Conservation (phyloP, 805 yeast genomes). For the Saturnispora ahearnii region DNA sequence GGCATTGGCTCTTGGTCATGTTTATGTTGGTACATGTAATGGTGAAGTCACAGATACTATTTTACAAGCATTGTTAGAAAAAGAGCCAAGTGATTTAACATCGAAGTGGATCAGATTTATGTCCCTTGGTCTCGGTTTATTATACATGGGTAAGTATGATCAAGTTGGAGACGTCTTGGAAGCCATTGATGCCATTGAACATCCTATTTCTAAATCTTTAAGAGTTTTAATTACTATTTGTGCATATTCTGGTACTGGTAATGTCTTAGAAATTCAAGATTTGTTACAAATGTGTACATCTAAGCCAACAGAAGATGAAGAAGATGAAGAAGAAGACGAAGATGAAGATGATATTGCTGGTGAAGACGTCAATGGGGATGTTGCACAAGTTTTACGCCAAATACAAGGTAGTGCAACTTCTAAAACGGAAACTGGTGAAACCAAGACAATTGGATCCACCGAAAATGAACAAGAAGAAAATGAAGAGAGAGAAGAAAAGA, state of each 20-base stretch:
- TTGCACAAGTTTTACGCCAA: slow-evolving; percentile 22
- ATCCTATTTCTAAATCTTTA: slow-evolving; percentile 82
- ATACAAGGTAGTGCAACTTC: slow-evolving; percentile 15
- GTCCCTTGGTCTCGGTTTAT: slow-evolving; percentile 84
- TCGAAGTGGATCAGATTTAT: slow-evolving; percentile 84
- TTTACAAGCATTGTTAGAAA: slow-evolving; percentile 80
- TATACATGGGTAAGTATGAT: slow-evolving; percentile 90
- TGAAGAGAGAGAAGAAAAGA: slow-evolving; percentile 28
- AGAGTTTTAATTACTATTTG: slow-evolving; percentile 86
- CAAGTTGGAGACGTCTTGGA: slow-evolving; percentile 91
- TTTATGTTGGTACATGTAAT: slow-evolving; percentile 91
- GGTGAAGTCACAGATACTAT: slow-evolving; percentile 93
- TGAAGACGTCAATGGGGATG: slow-evolving; percentile 22
- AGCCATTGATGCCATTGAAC: slow-evolving; percentile 90
- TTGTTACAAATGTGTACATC: slow-evolving; percentile 81
- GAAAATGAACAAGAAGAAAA: slow-evolving; percentile 27
- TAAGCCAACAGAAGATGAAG: slow-evolving; percentile 48
- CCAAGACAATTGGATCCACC: slow-evolving; percentile 18
- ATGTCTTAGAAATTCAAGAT: slow-evolving; percentile 88
- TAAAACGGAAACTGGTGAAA: slow-evolving; percentile 22
- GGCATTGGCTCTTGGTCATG: slow-evolving; percentile 86
- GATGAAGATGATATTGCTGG: slow-evolving; percentile 27
- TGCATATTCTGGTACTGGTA: slow-evolving; percentile 97
- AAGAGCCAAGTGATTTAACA: slow-evolving; percentile 66
- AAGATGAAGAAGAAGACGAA: slow-evolving; percentile 51